Percentiles rank a stretch among this genome's conserved stretches.
Conservation (phyloP, 2,329 filamentous ascomycete genomes). For the Trichoderma semiorbis region DNA sequence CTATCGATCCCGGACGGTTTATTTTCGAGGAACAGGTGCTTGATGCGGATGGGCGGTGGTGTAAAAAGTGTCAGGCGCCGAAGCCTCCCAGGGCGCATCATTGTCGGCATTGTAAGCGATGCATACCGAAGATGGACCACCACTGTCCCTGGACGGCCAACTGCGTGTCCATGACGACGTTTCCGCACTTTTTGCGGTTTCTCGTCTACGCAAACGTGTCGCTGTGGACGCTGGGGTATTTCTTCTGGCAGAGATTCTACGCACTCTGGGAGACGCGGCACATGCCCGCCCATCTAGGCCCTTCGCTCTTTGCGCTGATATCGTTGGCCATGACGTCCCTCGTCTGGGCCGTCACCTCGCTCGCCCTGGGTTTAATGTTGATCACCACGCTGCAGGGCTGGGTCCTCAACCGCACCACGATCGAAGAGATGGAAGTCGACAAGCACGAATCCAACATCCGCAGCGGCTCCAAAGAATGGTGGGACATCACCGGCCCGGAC, state of each 20-base stretch:
- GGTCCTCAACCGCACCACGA: constrained; percentile 70
- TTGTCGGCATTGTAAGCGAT: constrained; percentile 71
- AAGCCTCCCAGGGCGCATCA: constrained; percentile 80
- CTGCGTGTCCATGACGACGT: constrained; percentile 77
- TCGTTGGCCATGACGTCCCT: constrained; percentile 59
- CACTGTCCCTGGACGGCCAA: constrained; percentile 84
- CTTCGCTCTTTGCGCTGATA: constrained; percentile 54
- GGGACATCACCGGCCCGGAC: constrained; percentile 36
- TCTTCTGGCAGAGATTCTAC: constrained; percentile 57
- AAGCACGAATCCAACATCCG: constrained; percentile 57
- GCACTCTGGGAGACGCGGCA: constrained; percentile 62
- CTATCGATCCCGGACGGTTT: constrained; percentile 56
- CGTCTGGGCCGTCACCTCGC: constrained; percentile 55
- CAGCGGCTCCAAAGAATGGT: constrained; percentile 43
- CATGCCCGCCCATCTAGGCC: constrained; percentile 72
- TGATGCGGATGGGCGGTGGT: constrained; percentile 54
- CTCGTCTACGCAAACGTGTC: constrained; percentile 64
- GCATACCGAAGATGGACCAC: constrained; percentile 79
- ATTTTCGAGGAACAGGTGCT: constrained; percentile 39
- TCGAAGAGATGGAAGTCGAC: constrained; percentile 74
- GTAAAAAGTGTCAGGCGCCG: constrained; percentile 68
- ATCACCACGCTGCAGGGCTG: constrained; percentile 60
- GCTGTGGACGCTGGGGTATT: constrained; percentile 58
- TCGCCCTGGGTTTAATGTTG: constrained; percentile 64
- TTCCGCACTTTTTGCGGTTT: constrained; percentile 80